A percentile compares a stretch with the other conserved stretches of the same genome.
phyloP scores from a whole-genome alignment of 768 basidiomycete genomes.

The Mycena amicta region DNA sequence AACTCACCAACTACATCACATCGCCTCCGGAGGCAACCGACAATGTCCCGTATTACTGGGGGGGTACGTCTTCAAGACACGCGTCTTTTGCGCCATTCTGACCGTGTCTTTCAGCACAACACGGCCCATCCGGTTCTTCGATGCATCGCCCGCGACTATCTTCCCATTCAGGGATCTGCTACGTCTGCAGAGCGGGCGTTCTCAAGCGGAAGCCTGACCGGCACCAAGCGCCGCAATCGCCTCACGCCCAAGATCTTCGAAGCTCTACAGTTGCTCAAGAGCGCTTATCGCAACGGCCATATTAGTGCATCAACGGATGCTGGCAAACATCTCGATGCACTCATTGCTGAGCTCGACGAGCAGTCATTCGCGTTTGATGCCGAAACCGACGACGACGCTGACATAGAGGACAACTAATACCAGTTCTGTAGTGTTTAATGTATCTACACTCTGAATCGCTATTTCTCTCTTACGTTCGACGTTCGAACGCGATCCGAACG shows the following conservation, averaged over 20 bases:
- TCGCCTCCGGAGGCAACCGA: background rate
- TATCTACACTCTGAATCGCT: background rate
- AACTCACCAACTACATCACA: conserved; percentile 8
- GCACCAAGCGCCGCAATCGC: conserved; percentile 17
- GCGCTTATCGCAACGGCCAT: conserved; percentile 17
- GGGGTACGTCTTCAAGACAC: background rate
- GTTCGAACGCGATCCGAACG: background rate
- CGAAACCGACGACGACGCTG: background rate
- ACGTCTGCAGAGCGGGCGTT: conserved; percentile 30
- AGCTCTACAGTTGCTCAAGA: conserved; percentile 23
- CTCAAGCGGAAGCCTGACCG: conserved; percentile 26
- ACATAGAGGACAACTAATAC: background rate
- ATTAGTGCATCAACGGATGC: background rate
- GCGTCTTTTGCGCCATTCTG: background rate
- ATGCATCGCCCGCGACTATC: conserved; percentile 14
- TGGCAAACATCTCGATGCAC: background rate
- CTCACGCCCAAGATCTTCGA: conserved; percentile 17
- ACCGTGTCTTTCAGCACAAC: conserved; percentile 15
- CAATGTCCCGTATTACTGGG: conserved; percentile 7
- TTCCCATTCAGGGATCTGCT: conserved; percentile 32
- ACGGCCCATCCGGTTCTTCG: conserved; percentile 13
- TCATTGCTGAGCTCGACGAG: background rate
- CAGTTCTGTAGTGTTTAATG: background rate
- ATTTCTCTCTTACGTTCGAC: background rate
- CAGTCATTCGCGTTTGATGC: background rate